Evolutionary conservation across 148 eudicot species (phyloP).

Genomic region (Rhododendron williamsianum): DNA sequence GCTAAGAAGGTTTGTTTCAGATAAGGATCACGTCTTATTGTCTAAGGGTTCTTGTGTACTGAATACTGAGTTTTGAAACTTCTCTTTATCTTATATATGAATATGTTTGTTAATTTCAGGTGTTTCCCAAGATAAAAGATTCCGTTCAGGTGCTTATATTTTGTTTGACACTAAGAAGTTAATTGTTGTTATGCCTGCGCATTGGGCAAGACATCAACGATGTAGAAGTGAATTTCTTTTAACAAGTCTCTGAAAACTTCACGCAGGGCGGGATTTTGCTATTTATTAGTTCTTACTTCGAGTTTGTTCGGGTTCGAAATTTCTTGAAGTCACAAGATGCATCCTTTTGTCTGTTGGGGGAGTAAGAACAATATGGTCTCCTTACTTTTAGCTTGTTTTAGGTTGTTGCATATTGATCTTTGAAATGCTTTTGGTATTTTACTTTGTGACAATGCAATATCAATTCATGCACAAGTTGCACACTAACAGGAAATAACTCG

Average conservation of each 20-base stretch:
- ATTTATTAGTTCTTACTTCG: constrained; percentile 77
- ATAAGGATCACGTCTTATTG: background rate
- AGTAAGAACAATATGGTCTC: constrained; percentile 40
- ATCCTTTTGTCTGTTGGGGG: constrained; percentile 80
- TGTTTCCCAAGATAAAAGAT: constrained; percentile 92
- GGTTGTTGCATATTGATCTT: background rate
- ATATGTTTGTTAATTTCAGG: constrained; percentile 46
- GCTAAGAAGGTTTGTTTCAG: constrained; percentile 50
- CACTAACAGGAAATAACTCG: constrained; percentile 1
- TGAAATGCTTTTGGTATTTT: background rate
- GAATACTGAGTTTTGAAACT: background rate
- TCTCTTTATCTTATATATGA: background rate
- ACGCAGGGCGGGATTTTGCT: constrained; percentile 84
- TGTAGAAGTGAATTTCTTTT: background rate
- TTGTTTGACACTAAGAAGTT: background rate
- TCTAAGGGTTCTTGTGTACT: background rate
- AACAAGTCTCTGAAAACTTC: background rate
- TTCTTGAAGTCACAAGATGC: constrained; percentile 80
- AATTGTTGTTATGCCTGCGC: background rate
- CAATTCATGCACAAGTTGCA: background rate
- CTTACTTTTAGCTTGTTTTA: constrained; percentile 1
- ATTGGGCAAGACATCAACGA: background rate
- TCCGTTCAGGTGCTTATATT: constrained; percentile 60
- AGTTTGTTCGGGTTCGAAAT: constrained; percentile 75
- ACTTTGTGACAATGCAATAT: background rate